phyloP scores from a whole-genome alignment of 176 grass and related monocot species.

The Thalia dealbata region DNA sequence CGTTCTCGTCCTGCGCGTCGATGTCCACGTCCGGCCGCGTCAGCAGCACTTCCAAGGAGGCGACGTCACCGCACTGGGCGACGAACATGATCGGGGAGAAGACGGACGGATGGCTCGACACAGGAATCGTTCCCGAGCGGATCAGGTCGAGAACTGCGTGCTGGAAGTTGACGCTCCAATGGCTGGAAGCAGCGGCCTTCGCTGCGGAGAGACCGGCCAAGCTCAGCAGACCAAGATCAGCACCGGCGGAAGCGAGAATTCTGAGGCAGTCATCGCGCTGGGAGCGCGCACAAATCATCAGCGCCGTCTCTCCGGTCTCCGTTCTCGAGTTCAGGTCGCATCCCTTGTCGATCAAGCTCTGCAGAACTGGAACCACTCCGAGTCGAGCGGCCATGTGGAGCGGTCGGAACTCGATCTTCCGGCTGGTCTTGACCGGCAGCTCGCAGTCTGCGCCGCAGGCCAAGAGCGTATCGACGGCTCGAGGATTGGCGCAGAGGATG shows the following conservation, averaged over 20 bases:
- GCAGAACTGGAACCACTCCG: slow-evolving; percentile 44
- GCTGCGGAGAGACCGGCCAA: slow-evolving; percentile 33
- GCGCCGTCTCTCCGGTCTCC: slow-evolving; percentile 40
- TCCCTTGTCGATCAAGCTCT: slow-evolving; percentile 35
- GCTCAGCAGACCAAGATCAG: slow-evolving; percentile 62
- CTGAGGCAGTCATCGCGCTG: slow-evolving; percentile 55
- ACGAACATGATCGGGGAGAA: slow-evolving; percentile 63
- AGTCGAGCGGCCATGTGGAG: slow-evolving; percentile 66
- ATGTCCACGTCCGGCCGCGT: slow-evolving; percentile 39
- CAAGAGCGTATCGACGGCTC: slow-evolving; percentile 53
- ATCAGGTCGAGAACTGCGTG: slow-evolving; percentile 35
- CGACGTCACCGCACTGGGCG: slow-evolving; percentile 36
- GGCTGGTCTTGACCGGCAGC: slow-evolving; percentile 39
- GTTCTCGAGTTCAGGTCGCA: slow-evolving; percentile 57
- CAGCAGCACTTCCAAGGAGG: slow-evolving; percentile 45
- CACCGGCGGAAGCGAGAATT: slow-evolving; percentile 42
- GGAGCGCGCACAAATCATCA: slow-evolving; percentile 44
- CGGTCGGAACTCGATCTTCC: slow-evolving; percentile 40
- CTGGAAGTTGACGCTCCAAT: slow-evolving; percentile 47
- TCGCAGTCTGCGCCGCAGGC: slow-evolving; percentile 43
- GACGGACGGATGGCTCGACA: slow-evolving; percentile 41
- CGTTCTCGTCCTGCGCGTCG: slow-evolving; percentile 49
- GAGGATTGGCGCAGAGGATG: slow-evolving; percentile 61
- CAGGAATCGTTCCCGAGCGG: slow-evolving; percentile 37
- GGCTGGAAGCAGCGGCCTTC: slow-evolving; percentile 28